Evolutionary conservation across 2,329 filamentous ascomycete genomes (phyloP), one percentile per base, ranked within the genome.

Genomic region (Helotiales sp.): DNA sequence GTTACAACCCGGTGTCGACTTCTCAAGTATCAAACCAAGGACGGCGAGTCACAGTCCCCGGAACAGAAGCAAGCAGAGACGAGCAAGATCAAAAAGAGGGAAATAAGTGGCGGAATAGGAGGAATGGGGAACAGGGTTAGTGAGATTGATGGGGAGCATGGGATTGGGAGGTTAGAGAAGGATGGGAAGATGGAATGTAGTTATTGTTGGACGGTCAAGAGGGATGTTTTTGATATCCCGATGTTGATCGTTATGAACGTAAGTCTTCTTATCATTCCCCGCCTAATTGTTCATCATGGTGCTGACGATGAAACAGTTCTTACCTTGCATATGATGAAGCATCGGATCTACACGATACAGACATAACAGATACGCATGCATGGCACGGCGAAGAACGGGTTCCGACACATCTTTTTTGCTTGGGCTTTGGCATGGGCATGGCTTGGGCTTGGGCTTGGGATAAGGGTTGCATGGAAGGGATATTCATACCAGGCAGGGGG

Each of bases 191-290:
- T 98, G 57, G 90, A 96, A 71, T 97, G 93, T 77, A 92, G 90
- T 68, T 96, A 96, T 76, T 96, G 91, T 77, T 98, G 93, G 93
- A 93, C 91, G 63, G 93, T 98, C 62, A 96, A 96, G 77, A 83
- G 93, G 63, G 95, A 99, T 74, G 91, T 95, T 38, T 98, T 98
- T 77, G 93, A 98, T 76, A 96, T 98, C 74, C 95, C 95, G 22
- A 96, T 97, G 91, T 81, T 98, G 77, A 96, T 98, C 74, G 90
- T 97, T 70, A 93, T 98, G 79, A 97, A 97, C 77, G 95, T 97
- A 74, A 88, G 93, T 87, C 8, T 54, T 53, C 42, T n/a, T 29
- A n/a, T 10, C 22, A 3, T 12, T 42, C 38, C 22, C 24, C n/a
- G 12, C 6, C 33, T 13, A 44, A 29, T 3, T 46, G 17, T 25